Evolutionary conservation across 495 filamentous ascomycete species (phyloP), one percentile per base, ranked within the genome.

Genomic region (Penicillium psychrofluorescens): DNA sequence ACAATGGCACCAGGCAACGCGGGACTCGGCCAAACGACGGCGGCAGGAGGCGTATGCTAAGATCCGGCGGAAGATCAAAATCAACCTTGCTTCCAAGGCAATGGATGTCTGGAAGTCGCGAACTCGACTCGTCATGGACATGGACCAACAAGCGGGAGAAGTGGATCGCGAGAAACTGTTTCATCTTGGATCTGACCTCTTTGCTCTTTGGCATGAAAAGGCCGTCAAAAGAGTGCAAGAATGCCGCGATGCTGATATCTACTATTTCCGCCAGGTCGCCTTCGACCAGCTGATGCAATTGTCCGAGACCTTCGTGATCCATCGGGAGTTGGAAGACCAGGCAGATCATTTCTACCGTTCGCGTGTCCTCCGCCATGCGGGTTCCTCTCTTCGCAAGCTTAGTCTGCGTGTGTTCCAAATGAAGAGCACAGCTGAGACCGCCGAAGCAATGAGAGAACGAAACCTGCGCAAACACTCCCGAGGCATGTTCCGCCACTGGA

Each of bases 11-110:
- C 59, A 62, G 36, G 74, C 77, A 11, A 69, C 69, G 7, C 48
- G 70, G 29, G 62, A 74, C 36, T 68, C 75, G 7, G 65, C 72
- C 28, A 73, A 76, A 44, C 66, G 72, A 42, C 77, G 76, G 36
- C 71, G 78, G 8, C 75, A 78, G 38, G 71, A 78, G 15, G 73
- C 79, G 8, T 86, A 88, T 63, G 66, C 70, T 0, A 69, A 71
- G 36, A 59, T 83, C 15, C 67, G 84, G 36, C 64, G 80, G 34
- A 72, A 58, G 38, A 52, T 66, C 15, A 88, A 86, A 55, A 71
- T 81, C 40, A 76, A 70, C 8, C 60, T 84, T 34, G 80, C 72
- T 10, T 61, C 64, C 31, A 61, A 63, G 7, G 60, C 64, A 22
- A 46, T 83, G 36, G 36, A 45, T 4, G 47, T 34, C 9, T 84